Base-by-base conservation (phyloP, 1,139 yeast species). In the Wickerhamomyces sp. region DNA sequence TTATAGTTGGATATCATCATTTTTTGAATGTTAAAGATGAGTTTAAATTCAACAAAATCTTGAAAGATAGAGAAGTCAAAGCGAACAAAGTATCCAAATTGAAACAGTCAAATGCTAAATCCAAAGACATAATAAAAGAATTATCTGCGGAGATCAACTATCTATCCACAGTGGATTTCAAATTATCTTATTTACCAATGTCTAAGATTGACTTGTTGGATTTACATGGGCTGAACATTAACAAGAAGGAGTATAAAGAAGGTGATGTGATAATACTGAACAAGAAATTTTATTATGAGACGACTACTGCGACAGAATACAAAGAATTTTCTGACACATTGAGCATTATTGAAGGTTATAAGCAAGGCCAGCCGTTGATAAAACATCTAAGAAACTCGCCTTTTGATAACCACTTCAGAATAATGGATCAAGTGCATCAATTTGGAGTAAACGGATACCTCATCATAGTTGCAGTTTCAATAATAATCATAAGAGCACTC, bases 101-200 rank as follows among this genome's bases (percentile, higher is more conserved):
- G 52, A 75, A 72, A n/a, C 15, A 61, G 25, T 63, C 70, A 25
- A 65, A 69, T 28, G 74, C 75, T 1, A 68, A 67, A 22, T 58
- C 72, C 10, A 47, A 76, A n/a, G 65, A 74, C 21, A 52, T 78
- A 7, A 64, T 76, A 19, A 52, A 62, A 22, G 78, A 68, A 22
- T 62, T 80, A 72, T 67, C 78, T 37, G 54, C 64, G 36, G 73
- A 70, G 48, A 65, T 83, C 26, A 66, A 72, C 6, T 74, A 74
- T 55, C 55, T 65, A 58, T 49, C 54, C 34, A 64, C 66, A 28
- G 67, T 73, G 45, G 70, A 70, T 22, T 67, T 76, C 2, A 56
- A 72, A 14, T 65, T 76, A 38, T 73, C 78, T 1, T 80, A 68
- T 48, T 48, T 81, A 14, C 87, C 83, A 54, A 43, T 76, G n/a